Base-by-base conservation (phyloP, 176 grass and related monocot species). In the Cymbopogon citratus region DNA sequence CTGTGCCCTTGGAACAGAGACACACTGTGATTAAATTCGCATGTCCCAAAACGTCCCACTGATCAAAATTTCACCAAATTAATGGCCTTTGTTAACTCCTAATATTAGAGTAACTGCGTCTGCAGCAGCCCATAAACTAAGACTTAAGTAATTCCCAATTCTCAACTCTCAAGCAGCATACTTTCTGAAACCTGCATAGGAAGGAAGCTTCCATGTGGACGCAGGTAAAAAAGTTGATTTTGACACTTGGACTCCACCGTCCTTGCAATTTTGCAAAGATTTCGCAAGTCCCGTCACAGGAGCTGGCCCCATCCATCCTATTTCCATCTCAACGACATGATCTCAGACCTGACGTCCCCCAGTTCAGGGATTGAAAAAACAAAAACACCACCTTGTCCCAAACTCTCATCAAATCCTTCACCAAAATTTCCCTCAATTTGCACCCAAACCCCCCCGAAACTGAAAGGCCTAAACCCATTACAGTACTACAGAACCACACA, bases 171-270 rank as follows among this genome's bases (percentile, higher is more conserved):
- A 61, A 21, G 43, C 1, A n/a, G 24, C 43, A 28, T 31, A 24
- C 36, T 71, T 15, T 3, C 56, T 11, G 65, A 39, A 73, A 27
- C 25, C 41, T 7, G 38, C 31, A 27, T 28, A 61, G 18, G 73
- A 9, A 63, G 48, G 18, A 76, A 48, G 59, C 40, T 76, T 46
- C 61, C 63, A 11, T 36, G 71, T 46, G 38, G 63, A 69, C 75
- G 72, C 63, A 69, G 41, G 54, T 82, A 40, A 77, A 82, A 82
- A 77, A 48, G 69, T 0, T 35, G 60, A 66, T 29, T 2, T 43
- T 63, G 57, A 52, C 33, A 57, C 11, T 62, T 69, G 25, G 71
- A 8, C 54, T 24, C 31, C 71, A 72, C 57, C 69, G 78, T 81
- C 78, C 11, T 23, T 45, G 23, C 41, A 43, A 43, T 12, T 43